Conservation (phyloP, 1,284 basidiomycete species). For the Marasmius fiardii region DNA sequence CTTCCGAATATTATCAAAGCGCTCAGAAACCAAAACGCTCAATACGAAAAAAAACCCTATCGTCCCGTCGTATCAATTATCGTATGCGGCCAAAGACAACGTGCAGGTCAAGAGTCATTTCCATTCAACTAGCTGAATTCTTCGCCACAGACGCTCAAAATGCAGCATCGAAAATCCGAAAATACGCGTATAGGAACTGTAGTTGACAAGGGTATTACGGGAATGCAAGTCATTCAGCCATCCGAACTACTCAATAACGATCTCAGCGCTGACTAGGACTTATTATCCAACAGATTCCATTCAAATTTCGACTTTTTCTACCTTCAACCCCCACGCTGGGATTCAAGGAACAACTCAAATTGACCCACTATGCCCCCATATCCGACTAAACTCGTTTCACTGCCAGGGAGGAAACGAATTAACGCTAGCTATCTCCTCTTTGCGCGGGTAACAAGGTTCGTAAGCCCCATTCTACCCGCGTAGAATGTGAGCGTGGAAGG, state of each 20-base stretch:
- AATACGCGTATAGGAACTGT: constrained; percentile 75
- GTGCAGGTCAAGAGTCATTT: constrained; percentile 44
- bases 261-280: background rate
- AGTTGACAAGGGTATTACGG: constrained; percentile 70
- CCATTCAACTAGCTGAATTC: constrained; percentile 28
- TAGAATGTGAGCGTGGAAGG: constrained; percentile 78
- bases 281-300: constrained; percentile 46
- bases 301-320: constrained; percentile 82
- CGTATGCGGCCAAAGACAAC: constrained; percentile 78
- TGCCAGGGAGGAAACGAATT: constrained; percentile 68
- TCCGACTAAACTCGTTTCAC: constrained; percentile 66
- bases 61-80: constrained; percentile 65
- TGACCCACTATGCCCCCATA: constrained; percentile 73
- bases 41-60: constrained; percentile 43
- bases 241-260: constrained; percentile 1
- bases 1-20: constrained; percentile 53
- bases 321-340: constrained; percentile 70
- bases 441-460: constrained; percentile 72
- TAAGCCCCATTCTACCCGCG: constrained; percentile 71
- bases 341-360: constrained; percentile 62
- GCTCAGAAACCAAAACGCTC: constrained; percentile 48
- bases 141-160: constrained; percentile 46
- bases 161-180: constrained; percentile 54
- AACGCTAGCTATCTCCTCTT: constrained; percentile 65
- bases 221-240: constrained; percentile 40